Percentiles rank a stretch among this genome's conserved stretches.
phyloP scores from a whole-genome alignment of 495 filamentous ascomycete species.

The Hyaloscypha bicolor region DNA sequence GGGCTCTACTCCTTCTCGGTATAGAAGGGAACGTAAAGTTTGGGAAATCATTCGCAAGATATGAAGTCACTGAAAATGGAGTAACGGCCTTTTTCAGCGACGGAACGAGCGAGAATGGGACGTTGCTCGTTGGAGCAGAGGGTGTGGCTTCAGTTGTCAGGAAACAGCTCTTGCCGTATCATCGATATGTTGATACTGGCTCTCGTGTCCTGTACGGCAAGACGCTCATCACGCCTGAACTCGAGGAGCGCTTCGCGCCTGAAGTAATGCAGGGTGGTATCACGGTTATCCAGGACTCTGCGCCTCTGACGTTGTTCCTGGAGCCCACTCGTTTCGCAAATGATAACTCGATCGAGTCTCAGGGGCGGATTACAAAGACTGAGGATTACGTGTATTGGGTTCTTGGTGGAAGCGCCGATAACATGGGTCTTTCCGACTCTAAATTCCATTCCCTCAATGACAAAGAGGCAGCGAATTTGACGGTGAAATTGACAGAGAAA shows the following conservation, averaged over 20 bases:
- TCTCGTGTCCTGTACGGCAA: conserved; percentile 48
- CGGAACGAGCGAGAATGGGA: conserved; percentile 37
- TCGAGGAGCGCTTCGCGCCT: conserved; percentile 32
- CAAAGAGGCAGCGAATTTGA: conserved; percentile 32
- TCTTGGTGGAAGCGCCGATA: conserved; percentile 23
- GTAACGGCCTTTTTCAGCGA: conserved; percentile 39
- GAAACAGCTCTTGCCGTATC: conserved; percentile 40
- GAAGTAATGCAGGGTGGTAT: conserved; percentile 29
- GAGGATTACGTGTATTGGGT: conserved; percentile 46
- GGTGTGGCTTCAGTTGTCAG: conserved; percentile 42
- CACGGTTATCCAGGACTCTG: conserved; percentile 33
- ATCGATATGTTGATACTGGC: conserved; percentile 43
- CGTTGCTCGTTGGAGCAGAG: conserved; percentile 45
- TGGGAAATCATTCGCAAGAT: conserved; percentile 43
- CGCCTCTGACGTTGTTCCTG: conserved; percentile 39
- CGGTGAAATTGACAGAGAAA: conserved; percentile 29
- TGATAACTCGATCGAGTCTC: conserved; percentile 7
- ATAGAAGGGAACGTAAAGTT: conserved; percentile 44
- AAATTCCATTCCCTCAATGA: conserved; percentile 24
- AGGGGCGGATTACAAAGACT: conserved; percentile 25
- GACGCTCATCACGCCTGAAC: conserved; percentile 38
- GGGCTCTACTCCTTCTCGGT: conserved; percentile 30
- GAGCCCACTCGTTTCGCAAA: conserved; percentile 17
- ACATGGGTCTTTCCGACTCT: conserved; percentile 23
- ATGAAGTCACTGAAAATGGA: conserved; percentile 43